These are phyloP conservation scores for Wallacemonas collosoma DNA, from an alignment of 208 protist species.

Conservation along the genomic window DNA sequence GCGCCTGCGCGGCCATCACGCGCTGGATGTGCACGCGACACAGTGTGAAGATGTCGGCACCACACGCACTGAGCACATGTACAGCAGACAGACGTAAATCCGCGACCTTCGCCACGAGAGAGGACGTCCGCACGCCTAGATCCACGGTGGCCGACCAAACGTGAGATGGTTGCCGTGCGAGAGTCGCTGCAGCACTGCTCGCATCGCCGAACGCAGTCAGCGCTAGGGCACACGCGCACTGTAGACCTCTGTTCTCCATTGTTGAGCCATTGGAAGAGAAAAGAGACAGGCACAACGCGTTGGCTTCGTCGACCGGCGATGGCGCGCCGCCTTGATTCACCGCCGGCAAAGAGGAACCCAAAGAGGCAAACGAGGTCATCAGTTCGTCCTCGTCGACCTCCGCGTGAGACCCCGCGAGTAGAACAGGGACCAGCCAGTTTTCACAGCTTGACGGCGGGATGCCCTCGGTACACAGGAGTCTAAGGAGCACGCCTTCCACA, in stretches of 20 bases:
- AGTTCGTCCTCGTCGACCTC: slow-evolving; percentile 43
- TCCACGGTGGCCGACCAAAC: background rate
- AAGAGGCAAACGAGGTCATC: slow-evolving; percentile 4
- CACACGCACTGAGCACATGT: background rate
- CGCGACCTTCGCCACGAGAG: background rate
- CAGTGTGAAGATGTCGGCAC: slow-evolving; percentile 10
- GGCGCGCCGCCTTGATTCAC: no score
- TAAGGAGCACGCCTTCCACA: slow-evolving; percentile 5
- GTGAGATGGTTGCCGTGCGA: background rate
- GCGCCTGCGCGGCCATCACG: background rate
- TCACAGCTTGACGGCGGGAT: slow-evolving; percentile 31
- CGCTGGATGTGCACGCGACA: background rate
- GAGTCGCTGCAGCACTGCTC: background rate
- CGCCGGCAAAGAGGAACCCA: background rate
- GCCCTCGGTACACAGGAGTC: slow-evolving; percentile 15
- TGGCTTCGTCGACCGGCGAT: background rate
- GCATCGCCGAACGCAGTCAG: background rate
- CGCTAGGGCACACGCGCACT: background rate
- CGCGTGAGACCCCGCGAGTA: slow-evolving; percentile 38
- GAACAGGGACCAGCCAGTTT: slow-evolving; percentile 36
- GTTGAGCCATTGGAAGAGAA: background rate
- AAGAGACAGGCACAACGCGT: background rate
- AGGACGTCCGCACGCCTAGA: background rate
- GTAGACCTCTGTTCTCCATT: background rate
- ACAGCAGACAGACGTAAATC: background rate